A percentile compares a stretch with the other conserved stretches of the same genome.
phyloP scores from a whole-genome alignment of 176 grass and related monocot genomes.

The Eleusine coracana region DNA sequence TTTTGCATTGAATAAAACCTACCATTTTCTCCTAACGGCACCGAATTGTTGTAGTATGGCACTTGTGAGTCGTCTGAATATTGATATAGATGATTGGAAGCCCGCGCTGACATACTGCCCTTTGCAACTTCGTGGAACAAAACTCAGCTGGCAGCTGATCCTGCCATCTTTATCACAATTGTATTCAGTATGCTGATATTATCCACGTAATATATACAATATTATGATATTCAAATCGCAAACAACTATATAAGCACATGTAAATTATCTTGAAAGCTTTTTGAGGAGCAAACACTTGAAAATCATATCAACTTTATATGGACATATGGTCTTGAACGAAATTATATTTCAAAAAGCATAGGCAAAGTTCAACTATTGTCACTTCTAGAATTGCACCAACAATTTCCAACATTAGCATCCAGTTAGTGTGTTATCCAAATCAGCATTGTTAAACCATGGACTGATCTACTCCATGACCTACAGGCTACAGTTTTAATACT shows the following conservation, averaged over 20 bases:
- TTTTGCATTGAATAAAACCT: conserved; percentile 29
- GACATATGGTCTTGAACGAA: neutral
- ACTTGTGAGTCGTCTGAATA: conserved; percentile 37
- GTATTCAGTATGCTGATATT: conserved; percentile 11
- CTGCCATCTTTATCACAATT: conserved; percentile 19
- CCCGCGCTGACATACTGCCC: conserved; percentile 41
- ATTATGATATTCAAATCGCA: conserved; percentile 19
- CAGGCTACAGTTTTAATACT: neutral
- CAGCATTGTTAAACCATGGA: neutral
- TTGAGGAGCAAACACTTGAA: conserved; percentile 12
- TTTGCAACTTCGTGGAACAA: conserved; percentile 29
- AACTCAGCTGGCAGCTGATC: conserved; percentile 36
- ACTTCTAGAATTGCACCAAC: neutral
- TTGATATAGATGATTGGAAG: conserved; percentile 38
- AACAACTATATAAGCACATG: conserved; percentile 4
- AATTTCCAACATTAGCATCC: neutral
- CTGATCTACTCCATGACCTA: neutral
- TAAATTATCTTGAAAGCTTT: neutral
- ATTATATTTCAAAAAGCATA: conserved; percentile 25
- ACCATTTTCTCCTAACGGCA: conserved; percentile 40
- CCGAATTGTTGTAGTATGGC: conserved; percentile 40
- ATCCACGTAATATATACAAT: conserved; percentile 32
- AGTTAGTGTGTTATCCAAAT: neutral
- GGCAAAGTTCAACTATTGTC: neutral
- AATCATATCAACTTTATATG: neutral